phyloP scores from a whole-genome alignment of 1,139 yeast species.

The Diutina neorugosa region DNA sequence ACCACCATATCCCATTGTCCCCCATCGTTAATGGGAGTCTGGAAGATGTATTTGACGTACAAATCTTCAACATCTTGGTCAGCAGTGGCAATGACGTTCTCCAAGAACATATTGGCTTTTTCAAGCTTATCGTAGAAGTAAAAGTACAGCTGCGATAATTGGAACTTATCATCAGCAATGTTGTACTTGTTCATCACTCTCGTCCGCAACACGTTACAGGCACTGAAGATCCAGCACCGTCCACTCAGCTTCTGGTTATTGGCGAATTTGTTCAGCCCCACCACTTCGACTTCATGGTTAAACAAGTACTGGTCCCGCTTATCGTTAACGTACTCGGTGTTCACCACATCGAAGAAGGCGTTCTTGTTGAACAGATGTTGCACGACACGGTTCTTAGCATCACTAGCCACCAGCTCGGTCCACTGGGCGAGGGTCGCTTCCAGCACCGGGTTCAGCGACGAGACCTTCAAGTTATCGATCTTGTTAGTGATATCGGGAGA shows the following conservation, averaged over 20 bases:
- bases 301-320: constrained; percentile 38
- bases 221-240: constrained; percentile 82
- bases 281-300: constrained; percentile 46
- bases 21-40: constrained; percentile 64
- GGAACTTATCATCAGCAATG: constrained; percentile 47
- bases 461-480: not conserved
- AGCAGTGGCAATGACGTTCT: constrained; percentile 58
- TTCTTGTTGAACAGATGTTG: constrained; percentile 46
- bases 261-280: constrained; percentile 49
- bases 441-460: not conserved
- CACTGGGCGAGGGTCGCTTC: not conserved
- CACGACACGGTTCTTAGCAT: constrained; percentile 47
- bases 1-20: constrained; percentile 82
- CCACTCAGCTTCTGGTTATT: constrained; percentile 69
- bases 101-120: constrained; percentile 65
- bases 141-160: constrained; percentile 56
- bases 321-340: constrained; percentile 17
- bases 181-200: constrained; percentile 51
- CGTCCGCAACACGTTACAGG: constrained; percentile 59
- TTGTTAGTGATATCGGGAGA: not conserved
- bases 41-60: constrained; percentile 47
- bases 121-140: constrained; percentile 69
- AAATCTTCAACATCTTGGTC: constrained; percentile 57
- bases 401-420: constrained; percentile 18
- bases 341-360: constrained; percentile 31